A percentile compares a stretch with the other conserved stretches of the same genome.
phyloP scores from a whole-genome alignment of 2,329 filamentous ascomycete genomes.

The Ascochyta pisi region DNA sequence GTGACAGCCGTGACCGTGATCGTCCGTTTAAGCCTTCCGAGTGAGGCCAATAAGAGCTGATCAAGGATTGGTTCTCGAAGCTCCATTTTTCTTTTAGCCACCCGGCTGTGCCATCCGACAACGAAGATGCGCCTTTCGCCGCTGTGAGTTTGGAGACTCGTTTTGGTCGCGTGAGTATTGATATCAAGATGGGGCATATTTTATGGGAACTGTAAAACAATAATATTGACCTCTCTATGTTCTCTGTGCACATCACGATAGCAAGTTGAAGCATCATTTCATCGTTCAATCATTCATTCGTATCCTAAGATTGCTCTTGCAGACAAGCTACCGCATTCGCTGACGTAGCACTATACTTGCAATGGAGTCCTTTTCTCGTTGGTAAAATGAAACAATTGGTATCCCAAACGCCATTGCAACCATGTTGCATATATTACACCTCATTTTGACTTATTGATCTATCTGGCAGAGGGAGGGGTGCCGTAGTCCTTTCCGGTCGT shows the following conservation, averaged over 20 bases:
- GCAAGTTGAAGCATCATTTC: neutral
- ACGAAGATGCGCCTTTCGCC: neutral
- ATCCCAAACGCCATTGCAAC: conserved; percentile 21
- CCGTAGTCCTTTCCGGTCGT: conserved; percentile 41
- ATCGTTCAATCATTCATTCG: conserved; percentile 19
- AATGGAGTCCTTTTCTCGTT: neutral
- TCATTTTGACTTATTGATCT: neutral
- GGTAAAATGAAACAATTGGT: neutral
- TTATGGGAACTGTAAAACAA: neutral
- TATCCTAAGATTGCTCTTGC: conserved; percentile 20
- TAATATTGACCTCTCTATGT: too few species aligned
- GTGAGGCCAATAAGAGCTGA: neutral
- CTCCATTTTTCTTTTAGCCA: neutral
- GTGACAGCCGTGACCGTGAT: conserved; percentile 1
- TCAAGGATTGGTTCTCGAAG: neutral
- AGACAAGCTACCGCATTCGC: conserved; percentile 14
- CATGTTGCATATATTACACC: conserved; percentile 13
- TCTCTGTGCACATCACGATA: neutral
- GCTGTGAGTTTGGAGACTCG: neutral
- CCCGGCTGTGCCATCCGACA: neutral
- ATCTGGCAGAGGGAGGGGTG: conserved; percentile 5
- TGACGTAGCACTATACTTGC: conserved; percentile 5
- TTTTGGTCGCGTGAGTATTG: neutral
- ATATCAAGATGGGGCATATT: neutral
- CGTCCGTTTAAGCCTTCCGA: conserved; percentile 10